Evolutionary conservation across 23 red algal genomes (phyloP), one percentile per base, ranked within the genome.

Genomic region (Gracilaria domingensis): DNA sequence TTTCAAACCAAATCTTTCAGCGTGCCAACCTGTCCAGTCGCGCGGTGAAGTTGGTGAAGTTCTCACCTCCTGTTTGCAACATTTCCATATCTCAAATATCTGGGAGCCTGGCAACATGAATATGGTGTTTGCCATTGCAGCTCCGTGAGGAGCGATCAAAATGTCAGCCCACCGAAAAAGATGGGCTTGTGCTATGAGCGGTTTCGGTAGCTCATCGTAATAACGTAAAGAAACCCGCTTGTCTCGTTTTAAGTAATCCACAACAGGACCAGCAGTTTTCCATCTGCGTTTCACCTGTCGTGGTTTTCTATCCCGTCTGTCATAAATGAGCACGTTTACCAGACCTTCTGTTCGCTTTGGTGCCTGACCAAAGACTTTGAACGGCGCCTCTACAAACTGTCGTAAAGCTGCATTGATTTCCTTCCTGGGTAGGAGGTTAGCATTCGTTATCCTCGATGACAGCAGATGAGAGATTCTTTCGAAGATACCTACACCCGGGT

Each of bases 141-240:
- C 80, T 83, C 80, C 80, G 36, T 83, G 80, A 13, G 80, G 80
- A 44, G 54, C 54, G 40, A 83, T 71, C 50, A 83, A 39, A 53
- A 83, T 83, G 65, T 83, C 80, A 3, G 80, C 40, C 44, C 54
- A 26, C 39, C 54, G 24, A 65, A 83, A 83, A n/a, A 67, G 51
- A 3, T 71, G 39, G 8, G 60, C 58, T 38, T 83, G 80, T 57
- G 58, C 40, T 25, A 36, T 14, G 44, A 83, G 49, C 13, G 72
- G 49, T 14, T 77, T 77, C 14, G 72, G 72, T 29, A 77, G 40
- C 45, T 77, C 72, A 12, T 40, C 40, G 40, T 49, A 77, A 26
- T 77, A 49, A 24, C 23, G 24, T 11, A 77, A 40, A 23, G 72
- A 12, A 25, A 77, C 23, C 2, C 72, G 25, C 16, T 38, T 45